phyloP scores from a whole-genome alignment of 148 eudicot genomes.

The Camellia lanceoleosa region DNA sequence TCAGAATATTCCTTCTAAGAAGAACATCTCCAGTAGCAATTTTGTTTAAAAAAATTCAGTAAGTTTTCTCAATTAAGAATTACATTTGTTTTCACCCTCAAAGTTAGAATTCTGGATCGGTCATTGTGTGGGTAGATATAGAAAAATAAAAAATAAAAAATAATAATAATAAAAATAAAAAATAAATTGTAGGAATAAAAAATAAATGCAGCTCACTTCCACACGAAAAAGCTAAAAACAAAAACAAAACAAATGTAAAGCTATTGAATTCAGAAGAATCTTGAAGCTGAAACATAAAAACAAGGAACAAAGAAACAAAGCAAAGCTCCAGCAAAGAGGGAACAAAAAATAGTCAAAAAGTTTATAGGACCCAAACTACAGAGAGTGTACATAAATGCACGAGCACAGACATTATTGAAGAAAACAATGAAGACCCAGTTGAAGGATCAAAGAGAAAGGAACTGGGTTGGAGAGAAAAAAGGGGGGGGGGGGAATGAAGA shows the following conservation, averaged over 20 bases:
- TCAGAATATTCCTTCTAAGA: too few relatives aligned
- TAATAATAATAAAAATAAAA: neutral
- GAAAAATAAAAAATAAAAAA: too few relatives aligned
- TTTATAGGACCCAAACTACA: too few relatives aligned
- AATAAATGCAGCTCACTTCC: slow-evolving; percentile 6
- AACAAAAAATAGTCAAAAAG: too few relatives aligned
- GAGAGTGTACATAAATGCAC: neutral
- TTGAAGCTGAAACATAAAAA: neutral
- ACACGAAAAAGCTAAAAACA: neutral
- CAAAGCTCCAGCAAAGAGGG: neutral
- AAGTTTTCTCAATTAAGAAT: too few relatives aligned
- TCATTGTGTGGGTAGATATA: too few relatives aligned
- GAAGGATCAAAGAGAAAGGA: slow-evolving; percentile 18
- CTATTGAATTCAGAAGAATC: neutral
- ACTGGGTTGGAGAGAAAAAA: slow-evolving; percentile 26
- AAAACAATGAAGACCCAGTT: slow-evolving; percentile 30
- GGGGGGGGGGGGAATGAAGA: neutral
- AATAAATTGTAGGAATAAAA: too few relatives aligned
- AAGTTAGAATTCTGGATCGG: too few relatives aligned
- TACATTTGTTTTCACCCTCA: too few relatives aligned
- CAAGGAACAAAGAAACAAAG: neutral
- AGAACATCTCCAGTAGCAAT: too few relatives aligned
- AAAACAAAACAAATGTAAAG: neutral
- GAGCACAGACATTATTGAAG: neutral
- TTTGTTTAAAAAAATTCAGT: too few relatives aligned